Evolutionary conservation across 352 stramenopile genomes (phyloP).

Genomic region (Hyphochytrium catenoides): DNA sequence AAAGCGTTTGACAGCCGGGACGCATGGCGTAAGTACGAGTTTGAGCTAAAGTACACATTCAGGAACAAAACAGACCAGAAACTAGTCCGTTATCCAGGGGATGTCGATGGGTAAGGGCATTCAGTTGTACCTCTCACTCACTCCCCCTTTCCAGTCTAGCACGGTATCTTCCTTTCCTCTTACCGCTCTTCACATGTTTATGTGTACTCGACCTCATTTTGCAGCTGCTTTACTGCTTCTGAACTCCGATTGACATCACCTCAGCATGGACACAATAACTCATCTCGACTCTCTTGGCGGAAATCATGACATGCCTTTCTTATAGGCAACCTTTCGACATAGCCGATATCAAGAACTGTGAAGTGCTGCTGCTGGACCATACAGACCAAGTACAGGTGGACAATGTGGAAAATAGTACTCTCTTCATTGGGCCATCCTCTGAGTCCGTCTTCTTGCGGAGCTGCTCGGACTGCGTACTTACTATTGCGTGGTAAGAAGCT

Average conservation of each 20-base stretch:
- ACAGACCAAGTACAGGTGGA: constrained; percentile 73
- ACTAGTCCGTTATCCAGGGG: constrained; percentile 42
- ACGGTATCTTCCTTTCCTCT: too few relatives aligned
- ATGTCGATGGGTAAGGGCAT: constrained; percentile 42
- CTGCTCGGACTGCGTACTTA: constrained; percentile 66
- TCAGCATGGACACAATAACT: too few relatives aligned
- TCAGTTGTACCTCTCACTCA: too few relatives aligned
- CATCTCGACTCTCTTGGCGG: too few relatives aligned
- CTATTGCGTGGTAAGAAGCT: constrained; percentile 52
- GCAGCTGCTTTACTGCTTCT: too few relatives aligned
- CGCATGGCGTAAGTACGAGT: constrained; percentile 62
- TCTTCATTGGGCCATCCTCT: constrained; percentile 58
- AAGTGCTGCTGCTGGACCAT: constrained; percentile 56
- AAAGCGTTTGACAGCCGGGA: constrained; percentile 53
- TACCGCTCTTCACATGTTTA: too few relatives aligned
- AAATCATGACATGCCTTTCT: too few relatives aligned
- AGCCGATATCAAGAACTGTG: constrained; percentile 43
- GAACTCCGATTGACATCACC: too few relatives aligned
- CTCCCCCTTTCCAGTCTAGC: too few relatives aligned
- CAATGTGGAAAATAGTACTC: constrained; percentile 47
- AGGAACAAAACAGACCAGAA: constrained; percentile 45
- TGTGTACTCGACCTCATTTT: too few relatives aligned
- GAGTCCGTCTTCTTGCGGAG: constrained; percentile 72
- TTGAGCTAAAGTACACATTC: constrained; percentile 75
- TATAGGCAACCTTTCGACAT: constrained; percentile 60